These are phyloP conservation scores for Podila minutissima DNA, from an alignment of 192 early-diverging fungal genomes.

Conservation along the genomic window DNA sequence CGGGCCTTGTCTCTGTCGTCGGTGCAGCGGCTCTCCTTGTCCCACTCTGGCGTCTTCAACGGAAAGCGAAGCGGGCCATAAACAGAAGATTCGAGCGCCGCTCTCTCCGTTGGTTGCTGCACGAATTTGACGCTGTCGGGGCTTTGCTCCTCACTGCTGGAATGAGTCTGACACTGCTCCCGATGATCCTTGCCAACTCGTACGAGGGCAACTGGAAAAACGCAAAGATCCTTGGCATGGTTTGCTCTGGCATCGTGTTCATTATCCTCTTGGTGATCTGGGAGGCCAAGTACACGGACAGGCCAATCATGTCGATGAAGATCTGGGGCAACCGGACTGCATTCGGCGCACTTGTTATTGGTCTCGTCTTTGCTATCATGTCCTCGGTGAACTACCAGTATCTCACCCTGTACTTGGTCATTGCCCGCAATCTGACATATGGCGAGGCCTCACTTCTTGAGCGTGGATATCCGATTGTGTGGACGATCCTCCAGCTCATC, in stretches of 20 bases:
- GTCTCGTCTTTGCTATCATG: background rate
- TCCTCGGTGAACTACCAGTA: constrained; percentile 13
- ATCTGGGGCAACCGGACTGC: constrained; percentile 18
- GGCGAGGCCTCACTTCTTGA: background rate
- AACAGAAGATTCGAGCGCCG: constrained; percentile 10
- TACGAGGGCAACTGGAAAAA: constrained; percentile 15
- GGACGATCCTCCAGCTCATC: constrained; percentile 12
- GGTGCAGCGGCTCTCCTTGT: constrained; percentile 6
- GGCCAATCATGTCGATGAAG: constrained; percentile 19
- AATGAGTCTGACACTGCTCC: constrained; percentile 13
- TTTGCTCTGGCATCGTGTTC: constrained; percentile 6
- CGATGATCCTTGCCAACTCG: constrained; percentile 16
- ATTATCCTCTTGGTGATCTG: constrained; percentile 11
- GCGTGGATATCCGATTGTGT: constrained; percentile 14
- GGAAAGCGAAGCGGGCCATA: constrained; percentile 7
- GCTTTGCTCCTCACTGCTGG: constrained; percentile 14
- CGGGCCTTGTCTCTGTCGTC: constrained; percentile 7
- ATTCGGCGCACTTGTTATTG: background rate
- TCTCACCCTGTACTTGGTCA: constrained; percentile 10
- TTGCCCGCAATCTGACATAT: background rate
- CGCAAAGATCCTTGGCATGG: constrained; percentile 6
- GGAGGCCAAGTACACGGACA: constrained; percentile 14
- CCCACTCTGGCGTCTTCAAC: constrained; percentile 10
- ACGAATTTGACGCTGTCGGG: constrained; percentile 14
- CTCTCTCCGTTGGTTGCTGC: constrained; percentile 10